These are phyloP conservation scores for Biscogniauxia mediterranea DNA, from an alignment of 2,329 filamentous ascomycete species.

Conservation along the genomic window DNA sequence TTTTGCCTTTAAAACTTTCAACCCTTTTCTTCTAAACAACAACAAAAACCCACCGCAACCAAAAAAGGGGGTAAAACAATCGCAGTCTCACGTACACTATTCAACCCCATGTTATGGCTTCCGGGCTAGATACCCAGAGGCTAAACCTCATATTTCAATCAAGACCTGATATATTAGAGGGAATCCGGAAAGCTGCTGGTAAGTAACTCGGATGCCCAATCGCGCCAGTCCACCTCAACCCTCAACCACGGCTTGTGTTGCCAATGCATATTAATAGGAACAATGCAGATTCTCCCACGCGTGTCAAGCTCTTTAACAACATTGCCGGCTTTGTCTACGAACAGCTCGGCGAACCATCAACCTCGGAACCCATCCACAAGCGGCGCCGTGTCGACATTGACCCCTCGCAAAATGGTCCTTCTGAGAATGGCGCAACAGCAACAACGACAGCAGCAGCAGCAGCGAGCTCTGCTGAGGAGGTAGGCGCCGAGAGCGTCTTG, in stretches of 20 bases:
- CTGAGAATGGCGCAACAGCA: slow-evolving; percentile 21
- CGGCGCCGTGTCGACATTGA: slow-evolving; percentile 50
- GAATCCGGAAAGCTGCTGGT: slow-evolving; percentile 55
- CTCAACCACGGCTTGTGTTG: no score
- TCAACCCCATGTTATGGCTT: slow-evolving; percentile 36
- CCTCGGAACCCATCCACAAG: slow-evolving; percentile 48
- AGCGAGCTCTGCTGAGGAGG: slow-evolving; percentile 35
- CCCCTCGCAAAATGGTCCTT: slow-evolving; percentile 26
- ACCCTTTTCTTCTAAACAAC: slow-evolving; percentile 2
- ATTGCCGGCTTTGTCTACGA: slow-evolving; percentile 52
- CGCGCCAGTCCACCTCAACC: background rate
- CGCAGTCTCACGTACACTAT: no score
- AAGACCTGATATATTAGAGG: slow-evolving; percentile 54
- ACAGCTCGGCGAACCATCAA: slow-evolving; percentile 33
- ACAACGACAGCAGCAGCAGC: slow-evolving; percentile 16
- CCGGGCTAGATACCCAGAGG: slow-evolving; percentile 48
- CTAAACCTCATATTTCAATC: slow-evolving; percentile 53
- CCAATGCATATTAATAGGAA: background rate
- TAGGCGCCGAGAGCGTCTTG: slow-evolving; percentile 50
- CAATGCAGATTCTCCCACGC: slow-evolving; percentile 47
- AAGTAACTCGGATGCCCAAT: slow-evolving; percentile 18
- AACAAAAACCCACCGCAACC: slow-evolving; percentile 7
- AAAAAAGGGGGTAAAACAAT: background rate
- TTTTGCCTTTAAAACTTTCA: background rate
- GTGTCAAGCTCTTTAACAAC: slow-evolving; percentile 54